phyloP scores from a whole-genome alignment of 2,329 filamentous ascomycete genomes.

The Rosellinia necatrix region DNA sequence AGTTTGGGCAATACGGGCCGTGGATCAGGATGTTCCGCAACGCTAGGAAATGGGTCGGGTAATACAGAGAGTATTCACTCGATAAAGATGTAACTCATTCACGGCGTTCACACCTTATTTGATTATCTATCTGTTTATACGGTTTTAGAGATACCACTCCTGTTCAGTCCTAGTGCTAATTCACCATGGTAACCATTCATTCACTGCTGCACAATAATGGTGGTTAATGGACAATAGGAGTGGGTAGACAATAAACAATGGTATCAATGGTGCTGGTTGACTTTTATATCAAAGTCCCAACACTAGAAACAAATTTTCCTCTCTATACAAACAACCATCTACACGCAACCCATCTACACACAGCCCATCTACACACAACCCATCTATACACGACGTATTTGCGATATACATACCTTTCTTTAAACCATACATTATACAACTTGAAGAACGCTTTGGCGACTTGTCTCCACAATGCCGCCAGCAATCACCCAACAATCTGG shows the following conservation, averaged over 20 bases:
- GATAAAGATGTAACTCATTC: conserved; percentile 7
- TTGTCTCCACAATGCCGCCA: conserved; percentile 7
- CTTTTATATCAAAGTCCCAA: too few relatives aligned
- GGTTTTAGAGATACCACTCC: not conserved
- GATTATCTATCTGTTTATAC: not conserved
- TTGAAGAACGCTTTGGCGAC: not conserved
- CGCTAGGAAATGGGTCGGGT: conserved; percentile 84
- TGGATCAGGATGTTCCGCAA: conserved; percentile 89
- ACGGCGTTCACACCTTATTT: conserved; percentile 15
- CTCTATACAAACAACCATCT: too few relatives aligned
- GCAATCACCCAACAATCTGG: not conserved
- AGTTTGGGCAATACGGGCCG: conserved; percentile 82
- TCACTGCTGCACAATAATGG: not conserved
- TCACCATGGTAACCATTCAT: not conserved
- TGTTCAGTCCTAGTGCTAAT: too few relatives aligned
- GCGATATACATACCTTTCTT: not conserved
- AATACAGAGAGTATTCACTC: conserved; percentile 22
- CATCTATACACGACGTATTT: not conserved
- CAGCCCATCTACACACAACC: not conserved
- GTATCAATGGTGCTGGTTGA: too few relatives aligned
- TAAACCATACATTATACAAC: not conserved
- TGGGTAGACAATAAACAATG: too few relatives aligned
- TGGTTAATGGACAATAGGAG: too few relatives aligned
- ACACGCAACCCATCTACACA: not conserved
- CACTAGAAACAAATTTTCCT: too few relatives aligned